Percentiles rank a stretch among this genome's conserved stretches.
Conservation (phyloP, 108 stramenopile genomes). For the Pseudonitzschia multiseries region DNA sequence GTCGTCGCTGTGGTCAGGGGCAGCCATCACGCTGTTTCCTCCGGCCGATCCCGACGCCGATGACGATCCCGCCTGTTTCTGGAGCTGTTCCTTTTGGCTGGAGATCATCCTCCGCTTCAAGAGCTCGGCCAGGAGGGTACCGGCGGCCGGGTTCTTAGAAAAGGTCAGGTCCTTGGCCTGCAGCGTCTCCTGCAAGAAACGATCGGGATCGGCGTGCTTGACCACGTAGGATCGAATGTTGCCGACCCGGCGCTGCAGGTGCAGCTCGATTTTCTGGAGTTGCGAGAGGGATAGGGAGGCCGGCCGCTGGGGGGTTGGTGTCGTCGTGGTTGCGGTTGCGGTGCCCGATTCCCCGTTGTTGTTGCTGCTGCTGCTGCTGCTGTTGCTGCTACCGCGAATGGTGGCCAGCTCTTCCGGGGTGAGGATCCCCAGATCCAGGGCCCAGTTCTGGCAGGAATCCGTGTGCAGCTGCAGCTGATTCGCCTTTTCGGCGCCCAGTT, state of each 20-base stretch:
- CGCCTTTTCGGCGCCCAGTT: constrained; percentile 45
- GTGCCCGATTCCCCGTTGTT: neutral
- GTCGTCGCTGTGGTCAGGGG: neutral
- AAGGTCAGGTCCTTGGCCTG: constrained; percentile 46
- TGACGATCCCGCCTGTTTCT: neutral
- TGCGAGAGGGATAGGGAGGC: constrained; percentile 15
- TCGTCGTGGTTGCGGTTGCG: neutral
- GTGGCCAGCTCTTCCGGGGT: constrained; percentile 9
- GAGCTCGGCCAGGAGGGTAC: neutral
- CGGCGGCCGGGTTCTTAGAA: constrained; percentile 3
- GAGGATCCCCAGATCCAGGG: constrained; percentile 48
- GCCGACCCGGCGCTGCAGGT: constrained; percentile 58
- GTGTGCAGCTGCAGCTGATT: constrained; percentile 55
- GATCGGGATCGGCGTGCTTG: constrained; percentile 63
- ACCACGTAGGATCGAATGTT: constrained; percentile 72
- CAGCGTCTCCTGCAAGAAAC: constrained; percentile 62
- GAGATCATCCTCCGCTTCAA: neutral
- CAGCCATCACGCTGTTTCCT: too few relatives aligned
- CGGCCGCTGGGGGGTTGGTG: neutral
- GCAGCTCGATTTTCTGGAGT: constrained; percentile 48
- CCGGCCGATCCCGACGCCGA: too few relatives aligned
- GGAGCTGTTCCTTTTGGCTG: constrained; percentile 4
- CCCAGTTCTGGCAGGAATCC: constrained; percentile 52
- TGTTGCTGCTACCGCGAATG: constrained; percentile 1
- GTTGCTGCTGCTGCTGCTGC: neutral